phyloP scores from a whole-genome alignment of 2,329 filamentous ascomycete species.

The Aaosphaeria arxii region DNA sequence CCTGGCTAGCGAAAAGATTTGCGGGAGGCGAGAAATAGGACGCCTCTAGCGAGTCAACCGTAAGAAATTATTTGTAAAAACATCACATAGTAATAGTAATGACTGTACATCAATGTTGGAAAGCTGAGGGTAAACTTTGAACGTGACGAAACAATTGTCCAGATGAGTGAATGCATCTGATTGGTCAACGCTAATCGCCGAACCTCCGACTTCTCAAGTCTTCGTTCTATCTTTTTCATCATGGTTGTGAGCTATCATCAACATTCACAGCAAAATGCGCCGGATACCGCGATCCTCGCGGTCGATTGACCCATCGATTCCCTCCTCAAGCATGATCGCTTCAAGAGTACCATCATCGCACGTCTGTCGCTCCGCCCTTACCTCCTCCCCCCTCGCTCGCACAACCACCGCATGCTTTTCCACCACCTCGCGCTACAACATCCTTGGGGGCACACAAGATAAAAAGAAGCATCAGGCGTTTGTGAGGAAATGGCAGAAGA shows the following conservation, averaged over 20 bases:
- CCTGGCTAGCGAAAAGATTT: slow-evolving; percentile 74
- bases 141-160: too few relatives aligned
- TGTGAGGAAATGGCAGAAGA: slow-evolving; percentile 35
- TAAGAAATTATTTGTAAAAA: not conserved
- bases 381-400: slow-evolving; percentile 10
- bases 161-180: slow-evolving; percentile 1
- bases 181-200: slow-evolving; percentile 9
- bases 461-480: slow-evolving; percentile 36
- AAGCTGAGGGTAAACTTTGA: too few relatives aligned
- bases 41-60: not conserved
- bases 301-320: slow-evolving; percentile 27
- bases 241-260: slow-evolving; percentile 10
- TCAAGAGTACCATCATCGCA: slow-evolving; percentile 13
- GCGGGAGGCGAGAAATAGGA: slow-evolving; percentile 28
- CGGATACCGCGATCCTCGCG: slow-evolving; percentile 35
- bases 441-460: slow-evolving; percentile 27
- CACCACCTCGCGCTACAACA: slow-evolving; percentile 20
- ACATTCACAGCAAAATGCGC: slow-evolving; percentile 20
- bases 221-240: not conserved
- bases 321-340: slow-evolving; percentile 11
- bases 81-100: not conserved
- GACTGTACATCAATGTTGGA: too few relatives aligned
- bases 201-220: slow-evolving; percentile 7
- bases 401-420: slow-evolving; percentile 26
- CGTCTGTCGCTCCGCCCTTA: slow-evolving; percentile 6